Base-by-base conservation (phyloP, 177 flowering plant species). In the Telopea speciosissima region DNA sequence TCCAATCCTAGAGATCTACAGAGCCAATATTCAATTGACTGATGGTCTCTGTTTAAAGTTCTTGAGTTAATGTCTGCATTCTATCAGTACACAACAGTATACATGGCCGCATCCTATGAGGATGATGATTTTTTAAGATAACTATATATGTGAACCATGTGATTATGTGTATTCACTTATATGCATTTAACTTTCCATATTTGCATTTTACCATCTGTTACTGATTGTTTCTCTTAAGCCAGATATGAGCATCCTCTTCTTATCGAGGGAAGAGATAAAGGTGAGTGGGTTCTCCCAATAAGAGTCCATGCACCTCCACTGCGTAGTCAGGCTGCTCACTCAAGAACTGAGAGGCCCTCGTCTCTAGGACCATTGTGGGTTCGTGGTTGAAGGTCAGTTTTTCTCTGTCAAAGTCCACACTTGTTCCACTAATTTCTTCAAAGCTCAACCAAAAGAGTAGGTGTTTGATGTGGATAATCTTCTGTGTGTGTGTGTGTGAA, bases 211-310 rank as follows among this genome's bases (percentile, higher is more conserved):
- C 62, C 72, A 42, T 65, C 24, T 45, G 36, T n/a, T 42, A 40
- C 36, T 75, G 56, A 33, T 74, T 44, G 31, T 65, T 59, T 14
- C 25, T 71, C 10, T 19, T 42, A 19, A 73, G n/a, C 52, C 82
- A 95, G 99, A 77, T 92, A 81, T 66, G 97, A 90, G 71, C 99
- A 95, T 84, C 97, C 99, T 74, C 97, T 95, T 80, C 82, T 94
- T 62, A 77, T 91, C 52, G 94, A 89, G 76, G 87, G 91, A 72
- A 84, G 99, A 83, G 99, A 95, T 68, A 95, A 85, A 81, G 86
- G 87, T 63, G 99, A 95, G 74, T 95, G 99, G 99, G 75, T 84
- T 78, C 97, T 95, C 68, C 99, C 99, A 40, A 87, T 95, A 62
- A 90, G 87, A 17, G 97, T 95, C 68, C 97, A 90, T 75, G 97